These are phyloP conservation scores for Metschnikowia similis DNA, from an alignment of 805 yeast species.

Conservation along the genomic window DNA sequence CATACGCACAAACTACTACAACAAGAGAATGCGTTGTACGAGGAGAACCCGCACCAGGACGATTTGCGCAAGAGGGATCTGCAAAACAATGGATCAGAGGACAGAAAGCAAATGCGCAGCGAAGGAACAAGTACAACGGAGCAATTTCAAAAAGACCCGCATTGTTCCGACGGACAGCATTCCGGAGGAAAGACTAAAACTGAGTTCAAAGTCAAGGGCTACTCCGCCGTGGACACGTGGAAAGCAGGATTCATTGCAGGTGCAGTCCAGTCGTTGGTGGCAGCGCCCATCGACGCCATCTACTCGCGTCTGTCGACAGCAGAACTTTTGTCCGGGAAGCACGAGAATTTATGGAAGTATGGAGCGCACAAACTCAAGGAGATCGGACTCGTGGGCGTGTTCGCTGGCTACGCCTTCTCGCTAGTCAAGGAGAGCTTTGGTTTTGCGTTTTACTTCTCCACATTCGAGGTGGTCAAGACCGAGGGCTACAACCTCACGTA, in stretches of 20 bases:
- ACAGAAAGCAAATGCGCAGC: too few species aligned
- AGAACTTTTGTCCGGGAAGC: slow-evolving; percentile 63
- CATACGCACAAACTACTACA: too few species aligned
- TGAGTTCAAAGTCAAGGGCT: slow-evolving; percentile 4
- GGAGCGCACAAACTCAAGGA: slow-evolving; percentile 64
- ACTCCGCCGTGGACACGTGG: slow-evolving; percentile 50
- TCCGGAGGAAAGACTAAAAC: too few species aligned
- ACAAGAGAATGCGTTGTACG: too few species aligned
- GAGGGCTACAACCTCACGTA: slow-evolving; percentile 51
- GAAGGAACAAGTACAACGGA: too few species aligned
- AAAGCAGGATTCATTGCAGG: slow-evolving; percentile 86
- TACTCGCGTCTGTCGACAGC: slow-evolving; percentile 75
- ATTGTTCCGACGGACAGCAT: too few species aligned
- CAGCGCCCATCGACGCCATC: slow-evolving; percentile 91
- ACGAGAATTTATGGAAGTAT: slow-evolving; percentile 73
- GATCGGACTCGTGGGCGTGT: slow-evolving; percentile 78
- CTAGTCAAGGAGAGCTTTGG: slow-evolving; percentile 76
- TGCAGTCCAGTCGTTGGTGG: slow-evolving; percentile 79
- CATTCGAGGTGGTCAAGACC: slow-evolving; percentile 76
- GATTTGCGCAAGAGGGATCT: too few species aligned
- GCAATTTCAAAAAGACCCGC: too few species aligned
- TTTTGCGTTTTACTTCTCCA: slow-evolving; percentile 77
- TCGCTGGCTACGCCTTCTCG: slow-evolving; percentile 83
- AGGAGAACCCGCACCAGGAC: too few species aligned
- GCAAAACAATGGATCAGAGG: too few species aligned